Evolutionary conservation across 2,329 filamentous ascomycete species (phyloP).

Genomic region (Claviceps sp.): DNA sequence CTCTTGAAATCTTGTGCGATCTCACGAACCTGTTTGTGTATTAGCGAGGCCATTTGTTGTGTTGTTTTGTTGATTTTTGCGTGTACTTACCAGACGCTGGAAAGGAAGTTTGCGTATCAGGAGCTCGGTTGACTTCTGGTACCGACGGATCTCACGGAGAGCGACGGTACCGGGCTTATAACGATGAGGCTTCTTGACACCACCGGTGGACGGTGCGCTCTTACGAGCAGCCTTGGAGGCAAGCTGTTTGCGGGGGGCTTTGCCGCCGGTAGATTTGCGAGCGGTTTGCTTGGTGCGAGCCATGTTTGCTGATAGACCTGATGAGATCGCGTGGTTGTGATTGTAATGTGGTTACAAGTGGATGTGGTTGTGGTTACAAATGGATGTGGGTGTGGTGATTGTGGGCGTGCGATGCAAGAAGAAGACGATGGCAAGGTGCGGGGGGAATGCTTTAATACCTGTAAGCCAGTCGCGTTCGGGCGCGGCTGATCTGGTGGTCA

Average conservation of each 20-base stretch:
- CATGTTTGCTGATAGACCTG: conserved; percentile 33
- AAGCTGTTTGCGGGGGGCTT: conserved; percentile 86
- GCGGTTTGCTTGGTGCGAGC: conserved; percentile 55
- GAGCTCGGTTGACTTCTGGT: conserved; percentile 95
- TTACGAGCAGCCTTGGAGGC: conserved; percentile 97
- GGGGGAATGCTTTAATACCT: conserved; percentile 32
- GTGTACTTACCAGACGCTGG: conserved; percentile 63
- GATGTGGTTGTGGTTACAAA: conserved; percentile 6
- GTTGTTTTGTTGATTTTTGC: not conserved
- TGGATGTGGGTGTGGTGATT: conserved; percentile 10
- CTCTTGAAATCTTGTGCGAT: conserved; percentile 94
- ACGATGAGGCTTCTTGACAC: conserved; percentile 92
- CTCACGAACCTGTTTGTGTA: conserved; percentile 57
- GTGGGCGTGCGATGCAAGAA: conserved; percentile 27
- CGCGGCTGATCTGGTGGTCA: conserved; percentile 25
- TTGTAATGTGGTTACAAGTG: not conserved
- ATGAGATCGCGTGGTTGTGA: conserved; percentile 3
- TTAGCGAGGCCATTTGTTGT: conserved; percentile 5
- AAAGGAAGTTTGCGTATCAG: conserved; percentile 96
- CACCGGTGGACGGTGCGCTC: conserved; percentile 89
- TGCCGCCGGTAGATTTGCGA: conserved; percentile 68
- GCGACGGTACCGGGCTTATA: conserved; percentile 90
- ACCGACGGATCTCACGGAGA: conserved; percentile 95
- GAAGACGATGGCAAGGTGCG: conserved; percentile 26
- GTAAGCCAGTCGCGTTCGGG: conserved; percentile 14